Evolutionary conservation across 2,329 filamentous ascomycete species (phyloP), one percentile per base, ranked within the genome.

Genomic region (Neonectria neomacrospora): DNA sequence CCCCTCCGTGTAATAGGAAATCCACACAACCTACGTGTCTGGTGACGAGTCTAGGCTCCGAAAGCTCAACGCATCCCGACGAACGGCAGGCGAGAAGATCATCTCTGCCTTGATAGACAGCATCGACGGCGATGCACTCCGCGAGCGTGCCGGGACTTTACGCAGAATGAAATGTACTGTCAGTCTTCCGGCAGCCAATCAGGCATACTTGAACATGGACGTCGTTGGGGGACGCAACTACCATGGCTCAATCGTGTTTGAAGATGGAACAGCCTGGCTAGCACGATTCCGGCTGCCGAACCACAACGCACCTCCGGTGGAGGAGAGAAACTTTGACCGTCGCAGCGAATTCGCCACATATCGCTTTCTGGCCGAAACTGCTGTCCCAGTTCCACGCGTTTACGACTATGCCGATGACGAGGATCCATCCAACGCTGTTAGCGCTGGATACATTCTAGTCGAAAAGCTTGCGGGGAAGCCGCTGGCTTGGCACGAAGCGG

Each of bases 251-350:
- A 26, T 26, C 23, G 23, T 26, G 23, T 26, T 26, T 26, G 55
- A 60, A 55, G 60, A 66, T 58, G 60, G 64, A 48, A 54, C 50
- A 57, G 52, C 39, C 55, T 66, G 64, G 64, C 60, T 66, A 48
- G 64, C 60, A 61, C 60, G 60, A 54, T 66, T 66, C 61, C 60
- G 60, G 54, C 64, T 66, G 55, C 55, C 55, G 37, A 66, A 61
- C 60, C 60, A 56, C 56, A 63, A 56, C 34, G 44, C 60, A 45
- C 64, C 64, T 60, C 64, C 60, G 42, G 55, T 57, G 30, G 60
- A 66, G 53, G 60, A 57, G 60, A 53, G 64, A 50, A 58, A 66
- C 64, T 66, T 57, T 61, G 56, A 57, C 41, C 60, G 32, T 47
- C 64, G 60, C 44, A 66, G 64, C 55, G 60, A 65, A 62, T 58